Percentiles rank a stretch among this genome's conserved stretches.
Evolutionary conservation across 108 stramenopile species (phyloP).

Genomic region (Phaeodactylum tricornutum): DNA sequence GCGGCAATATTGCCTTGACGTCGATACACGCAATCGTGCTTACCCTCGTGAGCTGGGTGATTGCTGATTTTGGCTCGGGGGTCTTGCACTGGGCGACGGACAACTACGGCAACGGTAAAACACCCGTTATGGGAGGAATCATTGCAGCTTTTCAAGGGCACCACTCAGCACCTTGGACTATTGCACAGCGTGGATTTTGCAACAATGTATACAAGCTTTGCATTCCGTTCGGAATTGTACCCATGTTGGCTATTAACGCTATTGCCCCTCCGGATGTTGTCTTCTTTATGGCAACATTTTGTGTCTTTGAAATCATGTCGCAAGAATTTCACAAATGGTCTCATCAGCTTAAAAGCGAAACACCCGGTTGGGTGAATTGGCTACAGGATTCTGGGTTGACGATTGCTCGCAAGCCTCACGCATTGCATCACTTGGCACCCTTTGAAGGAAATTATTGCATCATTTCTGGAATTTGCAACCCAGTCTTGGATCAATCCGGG

Average conservation of each 20-base stretch:
- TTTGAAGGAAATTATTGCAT: slow-evolving; percentile 92
- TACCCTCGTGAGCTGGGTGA: slow-evolving; percentile 36
- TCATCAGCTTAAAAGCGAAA: slow-evolving; percentile 59
- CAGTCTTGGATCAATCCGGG: slow-evolving; percentile 54
- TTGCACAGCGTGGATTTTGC: slow-evolving; percentile 81
- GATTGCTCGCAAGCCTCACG: slow-evolving; percentile 70
- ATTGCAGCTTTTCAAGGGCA: slow-evolving; percentile 95
- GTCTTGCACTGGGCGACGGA: slow-evolving; percentile 92
- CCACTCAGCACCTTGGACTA: slow-evolving; percentile 91
- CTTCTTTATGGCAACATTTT: slow-evolving; percentile 63
- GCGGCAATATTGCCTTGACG: slow-evolving; percentile 23
- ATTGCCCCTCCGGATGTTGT: slow-evolving; percentile 35
- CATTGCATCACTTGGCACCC: slow-evolving; percentile 78
- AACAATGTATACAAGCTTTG: slow-evolving; percentile 93
- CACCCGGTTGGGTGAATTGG: slow-evolving; percentile 35
- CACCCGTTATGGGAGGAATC: slow-evolving; percentile 86
- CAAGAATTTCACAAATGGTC: slow-evolving; percentile 90
- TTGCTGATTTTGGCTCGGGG: slow-evolving; percentile 82
- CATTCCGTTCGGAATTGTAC: slow-evolving; percentile 63
- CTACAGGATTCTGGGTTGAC: slow-evolving; percentile 59
- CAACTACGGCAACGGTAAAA: slow-evolving; percentile 87
- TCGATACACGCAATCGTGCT: slow-evolving; percentile 22
- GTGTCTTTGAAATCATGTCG: slow-evolving; percentile 57
- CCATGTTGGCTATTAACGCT: slow-evolving; percentile 28
- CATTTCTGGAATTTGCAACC: slow-evolving; percentile 72